phyloP scores from a whole-genome alignment of 495 filamentous ascomycete species.

The Polyplosphaeria fusca region DNA sequence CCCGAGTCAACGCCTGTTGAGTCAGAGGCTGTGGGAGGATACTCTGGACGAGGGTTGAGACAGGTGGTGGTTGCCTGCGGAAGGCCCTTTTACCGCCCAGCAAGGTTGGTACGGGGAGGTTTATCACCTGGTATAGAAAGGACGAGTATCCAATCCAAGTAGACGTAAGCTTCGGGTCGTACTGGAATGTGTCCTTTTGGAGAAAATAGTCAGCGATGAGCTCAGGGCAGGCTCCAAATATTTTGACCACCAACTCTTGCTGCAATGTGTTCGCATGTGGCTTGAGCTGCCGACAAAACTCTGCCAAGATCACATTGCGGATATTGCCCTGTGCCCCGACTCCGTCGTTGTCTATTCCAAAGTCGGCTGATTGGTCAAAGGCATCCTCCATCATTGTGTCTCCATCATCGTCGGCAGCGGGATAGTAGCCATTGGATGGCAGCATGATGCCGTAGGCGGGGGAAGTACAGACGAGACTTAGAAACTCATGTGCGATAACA shows the following conservation, averaged over 20 bases:
- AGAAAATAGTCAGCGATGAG: conserved; percentile 81
- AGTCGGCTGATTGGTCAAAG: conserved; percentile 48
- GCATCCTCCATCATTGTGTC: conserved; percentile 43
- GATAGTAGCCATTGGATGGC: conserved; percentile 68
- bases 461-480: conserved; percentile 69
- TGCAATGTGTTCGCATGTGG: conserved; percentile 80
- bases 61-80: conserved; percentile 65
- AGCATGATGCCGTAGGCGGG: conserved; percentile 66
- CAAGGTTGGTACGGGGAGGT: conserved; percentile 65
- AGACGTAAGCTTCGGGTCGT: conserved; percentile 84
- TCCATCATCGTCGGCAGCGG: conserved; percentile 48
- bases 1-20: conserved; percentile 70
- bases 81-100: conserved; percentile 54
- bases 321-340: conserved; percentile 52
- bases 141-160: conserved; percentile 94
- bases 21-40: conserved; percentile 80
- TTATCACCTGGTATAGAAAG: conserved; percentile 74
- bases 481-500: conserved; percentile 63
- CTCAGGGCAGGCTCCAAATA: conserved; percentile 79
- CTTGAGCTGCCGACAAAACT: conserved; percentile 73
- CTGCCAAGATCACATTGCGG: conserved; percentile 68
- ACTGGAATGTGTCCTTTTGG: conserved; percentile 72
- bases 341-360: conserved; percentile 58
- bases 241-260: conserved; percentile 71
- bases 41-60: conserved; percentile 72